phyloP scores from a whole-genome alignment of 768 basidiomycete species.

The Paxillus involutus region DNA sequence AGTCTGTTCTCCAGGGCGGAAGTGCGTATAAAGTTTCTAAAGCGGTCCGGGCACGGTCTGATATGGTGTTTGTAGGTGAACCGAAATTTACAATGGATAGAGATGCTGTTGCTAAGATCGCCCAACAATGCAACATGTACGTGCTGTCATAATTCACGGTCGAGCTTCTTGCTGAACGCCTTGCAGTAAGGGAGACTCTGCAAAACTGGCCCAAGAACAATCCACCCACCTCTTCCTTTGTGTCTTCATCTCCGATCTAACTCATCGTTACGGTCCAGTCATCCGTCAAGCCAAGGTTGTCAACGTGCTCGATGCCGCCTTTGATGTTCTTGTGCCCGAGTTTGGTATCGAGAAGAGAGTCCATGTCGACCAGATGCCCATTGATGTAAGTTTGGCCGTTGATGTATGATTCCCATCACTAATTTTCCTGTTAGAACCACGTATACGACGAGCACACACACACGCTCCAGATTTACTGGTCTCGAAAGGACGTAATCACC shows the following conservation, averaged over 20 bases:
- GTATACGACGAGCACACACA: constrained; percentile 95
- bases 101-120: constrained; percentile 95
- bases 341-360: constrained; percentile 99
- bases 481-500: constrained; percentile 86
- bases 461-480: constrained; percentile 95
- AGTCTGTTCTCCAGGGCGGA: constrained; percentile 77
- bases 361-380: constrained; percentile 98
- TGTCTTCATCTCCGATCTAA: constrained; percentile 90
- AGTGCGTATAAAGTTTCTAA: constrained; percentile 38
- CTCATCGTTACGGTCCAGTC: constrained; percentile 93
- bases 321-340: constrained; percentile 94
- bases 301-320: constrained; percentile 95
- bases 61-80: constrained; percentile 45
- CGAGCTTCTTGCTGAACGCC: constrained; percentile 4
- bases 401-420: constrained; percentile 3
- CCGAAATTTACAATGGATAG: constrained; percentile 96
- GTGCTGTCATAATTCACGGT: constrained; percentile 24
- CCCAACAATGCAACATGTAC: constrained; percentile 97
- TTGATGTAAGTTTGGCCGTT: constrained; percentile 62
- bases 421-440: constrained; percentile 64
- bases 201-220: constrained; percentile 91
- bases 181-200: constrained; percentile 84
- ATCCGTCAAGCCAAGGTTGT: constrained; percentile 94
- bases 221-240: constrained; percentile 95
- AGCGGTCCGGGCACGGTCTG: constrained; percentile 3